Conservation (phyloP, 352 stramenopile genomes). For the Phytophthora meadii region DNA sequence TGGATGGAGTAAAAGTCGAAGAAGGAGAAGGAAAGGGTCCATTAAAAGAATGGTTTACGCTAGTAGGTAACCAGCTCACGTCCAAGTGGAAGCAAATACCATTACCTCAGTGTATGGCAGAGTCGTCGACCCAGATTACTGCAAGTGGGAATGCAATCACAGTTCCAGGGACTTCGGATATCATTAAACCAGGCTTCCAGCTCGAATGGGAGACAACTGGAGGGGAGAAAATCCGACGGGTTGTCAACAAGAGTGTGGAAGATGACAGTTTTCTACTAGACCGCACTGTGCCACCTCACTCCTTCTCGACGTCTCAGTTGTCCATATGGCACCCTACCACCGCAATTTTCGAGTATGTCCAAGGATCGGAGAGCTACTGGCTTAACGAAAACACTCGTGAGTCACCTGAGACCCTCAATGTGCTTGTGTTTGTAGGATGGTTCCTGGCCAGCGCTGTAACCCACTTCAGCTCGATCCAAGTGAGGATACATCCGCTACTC, state of each 20-base stretch:
- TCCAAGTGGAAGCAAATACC: constrained; percentile 58
- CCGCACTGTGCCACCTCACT: constrained; percentile 39
- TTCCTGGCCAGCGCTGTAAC: constrained; percentile 63
- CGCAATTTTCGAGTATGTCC: constrained; percentile 61
- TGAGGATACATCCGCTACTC: constrained; percentile 55
- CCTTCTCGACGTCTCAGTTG: constrained; percentile 51
- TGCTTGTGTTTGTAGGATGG: constrained; percentile 64
- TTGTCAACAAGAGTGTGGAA: constrained; percentile 60
- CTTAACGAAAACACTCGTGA: constrained; percentile 57
- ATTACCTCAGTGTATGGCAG: not conserved
- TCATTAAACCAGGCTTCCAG: constrained; percentile 39
- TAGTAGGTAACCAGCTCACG: constrained; percentile 47
- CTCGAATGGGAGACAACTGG: constrained; percentile 40
- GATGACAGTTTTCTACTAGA: constrained; percentile 60
- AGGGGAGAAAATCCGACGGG: constrained; percentile 40
- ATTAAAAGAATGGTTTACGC: constrained; percentile 76
- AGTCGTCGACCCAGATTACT: constrained; percentile 30
- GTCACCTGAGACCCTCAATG: constrained; percentile 38
- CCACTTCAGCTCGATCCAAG: constrained; percentile 48
- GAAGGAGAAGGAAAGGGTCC: constrained; percentile 80
- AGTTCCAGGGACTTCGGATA: constrained; percentile 30
- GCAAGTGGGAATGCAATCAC: constrained; percentile 60
- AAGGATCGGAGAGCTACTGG: constrained; percentile 69
- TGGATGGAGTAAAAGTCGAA: constrained; percentile 65
- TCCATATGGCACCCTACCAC: constrained; percentile 45